These are phyloP conservation scores for Arctium lappa DNA, from an alignment of 129 eudicot species.

Conservation along the genomic window DNA sequence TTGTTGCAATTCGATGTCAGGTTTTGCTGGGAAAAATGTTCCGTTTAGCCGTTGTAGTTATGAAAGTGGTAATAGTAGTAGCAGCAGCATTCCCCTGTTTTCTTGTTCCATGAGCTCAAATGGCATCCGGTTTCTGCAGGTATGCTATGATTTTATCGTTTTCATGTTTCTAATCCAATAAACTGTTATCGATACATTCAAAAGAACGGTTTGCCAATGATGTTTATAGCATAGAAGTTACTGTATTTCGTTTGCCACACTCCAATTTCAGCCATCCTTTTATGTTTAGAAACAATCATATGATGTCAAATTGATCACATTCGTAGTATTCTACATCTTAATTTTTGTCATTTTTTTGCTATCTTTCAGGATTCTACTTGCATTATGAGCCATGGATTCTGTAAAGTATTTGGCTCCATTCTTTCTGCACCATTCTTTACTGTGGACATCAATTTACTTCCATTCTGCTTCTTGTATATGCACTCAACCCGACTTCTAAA, in stretches of 20 bases:
- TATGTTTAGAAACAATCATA: neutral
- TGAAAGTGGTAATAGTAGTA: neutral
- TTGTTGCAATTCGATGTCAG: neutral
- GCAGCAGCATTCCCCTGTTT: constrained; percentile 16
- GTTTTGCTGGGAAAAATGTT: constrained; percentile 14
- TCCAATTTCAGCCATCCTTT: neutral
- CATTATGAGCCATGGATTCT: constrained; percentile 30
- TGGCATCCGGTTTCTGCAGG: constrained; percentile 53
- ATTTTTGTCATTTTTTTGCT: neutral
- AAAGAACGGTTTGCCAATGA: neutral
- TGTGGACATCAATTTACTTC: constrained; percentile 51
- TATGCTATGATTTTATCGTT: constrained; percentile 2
- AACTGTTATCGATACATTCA: neutral
- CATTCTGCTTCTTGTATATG: constrained; percentile 51
- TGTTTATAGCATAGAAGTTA: constrained; percentile 6
- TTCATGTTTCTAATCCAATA: neutral
- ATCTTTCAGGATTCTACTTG: constrained; percentile 37
- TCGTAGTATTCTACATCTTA: neutral
- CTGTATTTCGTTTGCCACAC: neutral
- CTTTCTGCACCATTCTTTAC: constrained; percentile 46
- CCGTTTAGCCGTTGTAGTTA: constrained; percentile 22
- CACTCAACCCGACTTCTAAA: constrained; percentile 46
- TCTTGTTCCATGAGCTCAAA: constrained; percentile 34
- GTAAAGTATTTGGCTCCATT: constrained; percentile 42
- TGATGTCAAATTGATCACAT: neutral